phyloP scores from a whole-genome alignment of 78 protist genomes.

The Acrasis kona region DNA sequence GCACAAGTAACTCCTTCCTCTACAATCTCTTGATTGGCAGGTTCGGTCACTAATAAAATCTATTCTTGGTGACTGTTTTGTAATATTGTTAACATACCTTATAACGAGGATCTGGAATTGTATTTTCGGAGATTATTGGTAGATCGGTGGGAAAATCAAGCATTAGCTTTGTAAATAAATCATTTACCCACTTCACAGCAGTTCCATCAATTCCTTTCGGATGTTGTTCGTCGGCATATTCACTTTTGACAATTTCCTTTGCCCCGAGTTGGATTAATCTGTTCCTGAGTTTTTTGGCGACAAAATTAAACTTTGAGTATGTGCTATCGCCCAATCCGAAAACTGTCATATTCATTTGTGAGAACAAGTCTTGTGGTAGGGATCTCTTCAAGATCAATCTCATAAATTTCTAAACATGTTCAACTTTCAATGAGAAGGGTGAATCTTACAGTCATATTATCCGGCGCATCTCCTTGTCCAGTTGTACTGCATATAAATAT shows the following conservation, averaged over 20 bases:
- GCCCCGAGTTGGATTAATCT: not conserved
- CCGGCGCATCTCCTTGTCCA: constrained; percentile 36
- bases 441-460: constrained; percentile 5
- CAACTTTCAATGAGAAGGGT: too few relatives aligned
- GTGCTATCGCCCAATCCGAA: not conserved
- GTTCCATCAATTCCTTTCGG: too few relatives aligned
- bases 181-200: too few relatives aligned
- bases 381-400: not conserved
- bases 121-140: too few relatives aligned
- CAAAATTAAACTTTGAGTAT: not conserved
- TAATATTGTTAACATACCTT: too few relatives aligned
- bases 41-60: too few relatives aligned
- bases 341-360: not conserved
- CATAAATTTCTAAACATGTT: not conserved
- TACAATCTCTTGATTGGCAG: too few relatives aligned
- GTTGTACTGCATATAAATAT: constrained; percentile 12
- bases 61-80: too few relatives aligned
- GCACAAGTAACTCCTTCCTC: too few relatives aligned
- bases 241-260: not conserved
- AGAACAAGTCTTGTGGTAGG: not conserved
- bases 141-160: too few relatives aligned
- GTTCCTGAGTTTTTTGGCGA: not conserved
- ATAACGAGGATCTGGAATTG: too few relatives aligned
- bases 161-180: too few relatives aligned
- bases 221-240: not conserved